Evolutionary conservation across 73 alveolate species (phyloP), one percentile per base, ranked within the genome.

Genomic region (Stentor roeselii): DNA sequence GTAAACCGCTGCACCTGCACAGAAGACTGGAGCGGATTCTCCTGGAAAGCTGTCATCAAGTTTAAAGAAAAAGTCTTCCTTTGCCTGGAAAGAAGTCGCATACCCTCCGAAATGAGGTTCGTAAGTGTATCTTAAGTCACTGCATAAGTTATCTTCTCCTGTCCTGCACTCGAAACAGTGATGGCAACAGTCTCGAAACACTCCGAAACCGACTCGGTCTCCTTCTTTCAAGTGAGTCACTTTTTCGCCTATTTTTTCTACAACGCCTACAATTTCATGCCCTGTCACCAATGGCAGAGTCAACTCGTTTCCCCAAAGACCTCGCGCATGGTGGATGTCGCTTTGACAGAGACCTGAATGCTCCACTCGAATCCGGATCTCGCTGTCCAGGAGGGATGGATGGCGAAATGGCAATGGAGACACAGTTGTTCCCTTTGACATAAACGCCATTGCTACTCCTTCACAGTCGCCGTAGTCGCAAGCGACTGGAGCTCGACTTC

Each of bases 1-100:
- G 83, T 82, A 92, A 21, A 90, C 92, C 31, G 97, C 90, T 21
- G 89, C 86, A 27, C 97, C 97, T 14, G 97, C 97, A 76, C 97
- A 92, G 60, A 92, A 83, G 21, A 92, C 92, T 34, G 97, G 97
- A 1, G 97, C 87, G 3, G 94, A 93, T 60, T 76, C 60, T 39
- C 85, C 86, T 30, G 84, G 11, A 27, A 87, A 78, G 42, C 85
- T 90, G 40, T 86, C 85, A 3, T 86, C 88, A 3, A 94, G 95
- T 83, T 88, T 83, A 59, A 83, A 76, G 83, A 91, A 83, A 90
- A 86, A 90, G 41, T 89, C 87, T 83, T 75, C 90, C 0, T 91
- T 88, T 60, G 89, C 90, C 86, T 92, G 92, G 27, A 92, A 90
- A 67, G 87, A 94, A 3, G 95, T 89, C 40, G 97, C 95, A 90